A percentile compares a stretch with the other conserved stretches of the same genome.
phyloP scores from a whole-genome alignment of 192 early-diverging fungal species.

The Chytriomyces confervae region DNA sequence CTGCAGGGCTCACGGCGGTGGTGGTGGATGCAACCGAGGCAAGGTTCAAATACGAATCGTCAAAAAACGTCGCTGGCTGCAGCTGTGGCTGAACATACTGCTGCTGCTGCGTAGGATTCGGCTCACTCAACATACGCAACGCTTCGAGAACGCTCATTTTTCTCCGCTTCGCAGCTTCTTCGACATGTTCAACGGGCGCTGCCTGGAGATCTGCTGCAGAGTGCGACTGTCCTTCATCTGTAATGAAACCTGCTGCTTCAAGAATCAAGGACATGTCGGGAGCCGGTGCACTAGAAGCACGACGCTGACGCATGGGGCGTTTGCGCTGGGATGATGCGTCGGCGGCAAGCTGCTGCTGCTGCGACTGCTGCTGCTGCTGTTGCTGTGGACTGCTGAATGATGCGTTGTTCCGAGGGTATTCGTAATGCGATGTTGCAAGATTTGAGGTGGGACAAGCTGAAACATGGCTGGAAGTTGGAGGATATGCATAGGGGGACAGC shows the following conservation, averaged over 20 bases:
- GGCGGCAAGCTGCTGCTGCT: neutral
- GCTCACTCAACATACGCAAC: neutral
- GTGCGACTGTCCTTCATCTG: too few species aligned
- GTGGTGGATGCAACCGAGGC: neutral
- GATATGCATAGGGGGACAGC: too few species aligned
- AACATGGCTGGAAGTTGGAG: too few species aligned
- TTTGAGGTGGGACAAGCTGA: too few species aligned
- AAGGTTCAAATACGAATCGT: too few species aligned
- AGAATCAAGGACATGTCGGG: neutral
- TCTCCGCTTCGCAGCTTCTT: neutral
- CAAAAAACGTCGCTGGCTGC: neutral
- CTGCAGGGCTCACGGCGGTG: neutral
- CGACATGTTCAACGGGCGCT: neutral
- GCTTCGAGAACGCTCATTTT: conserved; percentile 1
- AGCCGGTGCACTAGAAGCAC: neutral
- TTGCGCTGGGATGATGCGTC: neutral
- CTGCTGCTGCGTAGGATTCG: neutral
- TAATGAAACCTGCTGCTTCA: neutral
- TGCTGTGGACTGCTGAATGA: conserved; percentile 2
- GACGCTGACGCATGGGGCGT: neutral
- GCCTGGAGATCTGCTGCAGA: too few species aligned
- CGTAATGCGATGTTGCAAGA: too few species aligned
- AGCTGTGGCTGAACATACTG: neutral
- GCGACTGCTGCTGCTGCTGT: neutral
- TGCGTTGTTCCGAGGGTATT: neutral